Conservation (phyloP, 2,329 filamentous ascomycete species). For the Colletotrichum kahawae region DNA sequence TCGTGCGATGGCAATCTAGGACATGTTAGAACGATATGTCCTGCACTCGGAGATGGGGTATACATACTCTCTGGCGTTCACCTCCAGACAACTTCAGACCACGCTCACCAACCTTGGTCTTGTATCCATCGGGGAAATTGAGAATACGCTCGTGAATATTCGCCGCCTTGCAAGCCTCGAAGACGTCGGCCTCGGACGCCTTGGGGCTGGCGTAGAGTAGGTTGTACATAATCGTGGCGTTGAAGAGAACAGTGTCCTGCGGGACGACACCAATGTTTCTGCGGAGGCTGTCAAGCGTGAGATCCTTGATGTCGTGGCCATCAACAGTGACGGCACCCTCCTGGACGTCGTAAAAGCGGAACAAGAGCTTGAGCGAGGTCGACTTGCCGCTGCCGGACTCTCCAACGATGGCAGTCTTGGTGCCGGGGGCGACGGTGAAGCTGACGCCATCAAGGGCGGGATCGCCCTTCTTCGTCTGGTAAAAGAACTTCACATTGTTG, state of each 20-base stretch:
- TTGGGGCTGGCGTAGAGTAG: slow-evolving; percentile 55
- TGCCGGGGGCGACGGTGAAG: slow-evolving; percentile 47
- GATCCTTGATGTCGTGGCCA: slow-evolving; percentile 46
- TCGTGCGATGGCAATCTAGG: slow-evolving; percentile 60
- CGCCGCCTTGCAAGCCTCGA: slow-evolving; percentile 55
- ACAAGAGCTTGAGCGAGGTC: slow-evolving; percentile 53
- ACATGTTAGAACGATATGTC: background rate
- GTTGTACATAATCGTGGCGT: slow-evolving; percentile 61
- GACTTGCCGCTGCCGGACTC: slow-evolving; percentile 54
- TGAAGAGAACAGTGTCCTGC: slow-evolving; percentile 53
- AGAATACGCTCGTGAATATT: slow-evolving; percentile 61
- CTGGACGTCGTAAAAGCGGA: slow-evolving; percentile 56
- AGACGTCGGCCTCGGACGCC: slow-evolving; percentile 54
- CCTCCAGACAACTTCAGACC: slow-evolving; percentile 63
- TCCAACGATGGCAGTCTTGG: slow-evolving; percentile 51
- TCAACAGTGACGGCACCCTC: slow-evolving; percentile 51
- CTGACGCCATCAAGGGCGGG: slow-evolving; percentile 43
- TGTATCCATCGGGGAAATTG: slow-evolving; percentile 57
- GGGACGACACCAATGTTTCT: slow-evolving; percentile 50
- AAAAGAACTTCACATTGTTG: slow-evolving; percentile 47
- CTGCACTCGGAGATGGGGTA: background rate
- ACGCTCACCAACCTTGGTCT: slow-evolving; percentile 58
- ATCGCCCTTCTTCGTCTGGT: slow-evolving; percentile 40
- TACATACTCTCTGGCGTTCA: slow-evolving; percentile 59
- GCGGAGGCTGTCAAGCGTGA: slow-evolving; percentile 44